phyloP scores from a whole-genome alignment of 148 eudicot genomes.

The Vaccinium darrowii region DNA sequence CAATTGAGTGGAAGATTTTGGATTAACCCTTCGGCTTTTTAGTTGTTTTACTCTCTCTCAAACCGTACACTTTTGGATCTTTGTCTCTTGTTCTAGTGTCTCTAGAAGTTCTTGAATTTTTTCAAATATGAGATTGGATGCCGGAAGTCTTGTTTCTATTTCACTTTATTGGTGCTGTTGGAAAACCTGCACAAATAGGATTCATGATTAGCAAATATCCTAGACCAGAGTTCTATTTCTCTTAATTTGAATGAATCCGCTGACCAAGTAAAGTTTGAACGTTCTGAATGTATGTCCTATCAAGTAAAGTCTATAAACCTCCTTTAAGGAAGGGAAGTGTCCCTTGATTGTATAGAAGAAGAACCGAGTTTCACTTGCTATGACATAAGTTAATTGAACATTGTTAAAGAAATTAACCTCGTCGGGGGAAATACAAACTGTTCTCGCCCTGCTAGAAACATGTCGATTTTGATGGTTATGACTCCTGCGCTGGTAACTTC shows the following conservation, averaged over 20 bases:
- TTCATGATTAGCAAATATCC: background rate
- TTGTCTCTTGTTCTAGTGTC: background rate
- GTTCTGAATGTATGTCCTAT: background rate
- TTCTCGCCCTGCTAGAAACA: background rate
- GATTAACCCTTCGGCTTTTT: background rate
- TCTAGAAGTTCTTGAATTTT: background rate
- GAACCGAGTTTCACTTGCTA: background rate
- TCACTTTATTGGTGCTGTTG: background rate
- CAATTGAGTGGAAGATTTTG: background rate
- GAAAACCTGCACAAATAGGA: background rate
- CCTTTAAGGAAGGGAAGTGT: background rate
- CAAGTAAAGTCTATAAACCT: no score
- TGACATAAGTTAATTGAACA: background rate
- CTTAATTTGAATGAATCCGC: background rate
- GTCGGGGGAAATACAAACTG: background rate
- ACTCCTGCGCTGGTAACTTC: background rate
- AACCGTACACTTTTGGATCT: background rate
- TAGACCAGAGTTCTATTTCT: background rate
- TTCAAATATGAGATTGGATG: background rate
- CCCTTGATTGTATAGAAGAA: background rate
- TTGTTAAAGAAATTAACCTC: background rate
- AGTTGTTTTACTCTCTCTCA: background rate
- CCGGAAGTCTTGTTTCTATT: background rate
- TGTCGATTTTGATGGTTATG: background rate
- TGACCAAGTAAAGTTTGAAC: background rate